These are phyloP conservation scores for Clavaria fumosa DNA, from an alignment of 768 basidiomycete species.

Conservation along the genomic window DNA sequence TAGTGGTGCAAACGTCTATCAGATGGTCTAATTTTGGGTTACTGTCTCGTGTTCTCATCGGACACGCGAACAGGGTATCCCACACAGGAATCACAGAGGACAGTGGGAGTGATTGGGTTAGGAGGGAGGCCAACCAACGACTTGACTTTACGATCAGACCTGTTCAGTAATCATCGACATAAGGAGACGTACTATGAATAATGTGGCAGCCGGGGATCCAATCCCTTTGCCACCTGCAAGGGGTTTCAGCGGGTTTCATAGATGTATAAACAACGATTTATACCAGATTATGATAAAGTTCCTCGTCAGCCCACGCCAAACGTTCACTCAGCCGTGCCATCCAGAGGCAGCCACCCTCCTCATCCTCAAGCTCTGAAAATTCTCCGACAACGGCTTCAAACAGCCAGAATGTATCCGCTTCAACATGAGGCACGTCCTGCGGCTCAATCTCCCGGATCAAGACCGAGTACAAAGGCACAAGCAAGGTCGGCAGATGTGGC, in stretches of 20 bases:
- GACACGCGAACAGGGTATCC: constrained; percentile 56
- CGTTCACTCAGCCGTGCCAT: constrained; percentile 45
- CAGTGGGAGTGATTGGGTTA: constrained; percentile 61
- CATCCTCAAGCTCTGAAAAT: constrained; percentile 58
- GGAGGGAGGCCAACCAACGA: constrained; percentile 58
- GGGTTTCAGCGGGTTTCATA: neutral
- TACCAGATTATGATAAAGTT: constrained; percentile 47
- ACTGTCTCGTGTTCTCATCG: constrained; percentile 35
- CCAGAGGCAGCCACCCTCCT: constrained; percentile 47
- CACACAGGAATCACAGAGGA: constrained; percentile 43
- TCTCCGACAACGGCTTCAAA: constrained; percentile 63
- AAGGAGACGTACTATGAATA: constrained; percentile 53
- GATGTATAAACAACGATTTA: constrained; percentile 10
- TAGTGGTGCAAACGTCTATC: constrained; percentile 54
- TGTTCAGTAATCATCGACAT: neutral
- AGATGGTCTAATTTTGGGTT: constrained; percentile 54
- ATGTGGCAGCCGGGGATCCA: constrained; percentile 60
- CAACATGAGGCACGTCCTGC: constrained; percentile 46
- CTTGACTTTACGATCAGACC: constrained; percentile 20
- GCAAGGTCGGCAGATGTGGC: constrained; percentile 50
- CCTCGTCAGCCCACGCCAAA: constrained; percentile 45
- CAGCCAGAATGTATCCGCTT: constrained; percentile 75
- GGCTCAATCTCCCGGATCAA: constrained; percentile 45
- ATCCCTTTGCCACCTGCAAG: constrained; percentile 39
- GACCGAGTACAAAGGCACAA: constrained; percentile 53